These are phyloP conservation scores for Phellopilus nigrolimitatus DNA, from an alignment of 1,284 basidiomycete species.

Conservation along the genomic window DNA sequence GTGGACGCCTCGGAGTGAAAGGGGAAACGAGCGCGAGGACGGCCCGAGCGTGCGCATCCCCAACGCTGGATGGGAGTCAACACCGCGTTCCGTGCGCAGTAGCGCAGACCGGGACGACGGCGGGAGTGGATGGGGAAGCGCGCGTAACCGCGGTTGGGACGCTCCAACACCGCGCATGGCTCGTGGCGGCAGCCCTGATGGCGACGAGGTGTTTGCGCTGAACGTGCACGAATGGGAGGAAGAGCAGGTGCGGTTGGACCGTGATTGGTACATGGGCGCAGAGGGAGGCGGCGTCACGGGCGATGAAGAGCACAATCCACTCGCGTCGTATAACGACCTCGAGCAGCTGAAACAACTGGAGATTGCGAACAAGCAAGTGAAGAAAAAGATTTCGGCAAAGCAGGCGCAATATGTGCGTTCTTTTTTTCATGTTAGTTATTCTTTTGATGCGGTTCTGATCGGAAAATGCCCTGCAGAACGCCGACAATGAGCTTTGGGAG, in stretches of 20 bases:
- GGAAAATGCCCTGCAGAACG: slow-evolving; percentile 55
- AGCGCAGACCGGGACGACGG: slow-evolving; percentile 40
- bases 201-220: slow-evolving; percentile 51
- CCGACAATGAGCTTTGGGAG: slow-evolving; percentile 98
- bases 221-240: slow-evolving; percentile 91
- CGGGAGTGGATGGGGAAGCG: slow-evolving; percentile 44
- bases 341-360: slow-evolving; percentile 70
- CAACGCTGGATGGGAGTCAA: slow-evolving; percentile 87
- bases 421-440: not conserved
- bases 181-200: slow-evolving; percentile 60
- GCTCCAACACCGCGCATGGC: slow-evolving; percentile 75
- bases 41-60: slow-evolving; percentile 85
- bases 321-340: slow-evolving; percentile 87
- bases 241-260: slow-evolving; percentile 82
- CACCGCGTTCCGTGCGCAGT: slow-evolving; percentile 59
- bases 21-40: slow-evolving; percentile 53
- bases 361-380: slow-evolving; percentile 74
- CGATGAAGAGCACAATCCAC: slow-evolving; percentile 89
- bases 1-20: slow-evolving; percentile 64
- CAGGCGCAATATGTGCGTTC: slow-evolving; percentile 87
- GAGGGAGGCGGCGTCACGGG: slow-evolving; percentile 83
- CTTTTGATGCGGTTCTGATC: slow-evolving; percentile 7
- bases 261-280: slow-evolving; percentile 91
- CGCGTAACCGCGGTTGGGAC: slow-evolving; percentile 71
- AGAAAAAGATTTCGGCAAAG: slow-evolving; percentile 84